phyloP scores from a whole-genome alignment of 208 protist species.

The Wallacemonas sp. region DNA sequence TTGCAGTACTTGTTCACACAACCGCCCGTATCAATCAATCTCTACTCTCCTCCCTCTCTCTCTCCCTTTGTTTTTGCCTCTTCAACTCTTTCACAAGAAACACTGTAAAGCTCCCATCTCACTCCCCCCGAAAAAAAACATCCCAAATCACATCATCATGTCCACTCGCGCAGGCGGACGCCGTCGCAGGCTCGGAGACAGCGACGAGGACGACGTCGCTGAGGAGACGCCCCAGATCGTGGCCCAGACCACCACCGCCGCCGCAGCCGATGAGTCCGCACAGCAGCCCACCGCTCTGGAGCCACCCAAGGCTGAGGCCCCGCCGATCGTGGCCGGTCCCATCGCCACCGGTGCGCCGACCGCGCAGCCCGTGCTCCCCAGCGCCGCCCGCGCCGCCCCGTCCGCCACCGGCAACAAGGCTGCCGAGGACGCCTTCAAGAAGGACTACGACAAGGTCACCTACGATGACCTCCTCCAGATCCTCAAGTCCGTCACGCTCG shows the following conservation, averaged over 20 bases:
- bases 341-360: slow-evolving; percentile 4
- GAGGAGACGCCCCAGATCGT: background rate
- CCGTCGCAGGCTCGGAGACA: slow-evolving; percentile 11
- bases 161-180: background rate
- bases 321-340: background rate
- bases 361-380: slow-evolving; percentile 10
- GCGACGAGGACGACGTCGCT: slow-evolving; percentile 19
- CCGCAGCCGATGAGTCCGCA: slow-evolving; percentile 7
- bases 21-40: too few species aligned
- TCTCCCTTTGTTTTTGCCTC: slow-evolving; percentile 20
- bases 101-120: too few species aligned
- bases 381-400: background rate
- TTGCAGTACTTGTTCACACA: too few species aligned
- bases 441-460: slow-evolving; percentile 68
- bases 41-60: slow-evolving; percentile 7
- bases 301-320: slow-evolving; percentile 24
- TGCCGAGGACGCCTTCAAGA: slow-evolving; percentile 39
- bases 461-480: slow-evolving; percentile 46
- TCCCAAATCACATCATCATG: slow-evolving; percentile 6
- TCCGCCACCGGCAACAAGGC: slow-evolving; percentile 8
- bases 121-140: too few species aligned
- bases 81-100: slow-evolving; percentile 14
- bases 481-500: slow-evolving; percentile 35
- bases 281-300: background rate
- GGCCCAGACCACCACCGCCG: background rate